phyloP scores from a whole-genome alignment of 768 basidiomycete species.

The Suillus brevipes region DNA sequence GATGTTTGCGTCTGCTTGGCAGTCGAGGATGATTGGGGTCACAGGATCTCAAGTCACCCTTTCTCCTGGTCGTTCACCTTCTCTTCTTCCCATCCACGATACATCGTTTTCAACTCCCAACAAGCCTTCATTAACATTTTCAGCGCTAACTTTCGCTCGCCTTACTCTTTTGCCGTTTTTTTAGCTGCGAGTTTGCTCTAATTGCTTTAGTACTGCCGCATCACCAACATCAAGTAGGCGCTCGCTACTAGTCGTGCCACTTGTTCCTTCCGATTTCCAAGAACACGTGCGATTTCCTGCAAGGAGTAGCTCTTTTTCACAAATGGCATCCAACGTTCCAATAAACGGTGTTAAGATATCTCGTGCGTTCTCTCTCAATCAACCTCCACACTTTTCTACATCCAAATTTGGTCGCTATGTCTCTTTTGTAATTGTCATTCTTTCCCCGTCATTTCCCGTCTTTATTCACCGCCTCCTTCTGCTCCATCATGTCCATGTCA shows the following conservation, averaged over 20 bases:
- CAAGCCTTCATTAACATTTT: slow-evolving; percentile 17
- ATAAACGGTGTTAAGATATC: slow-evolving; percentile 89
- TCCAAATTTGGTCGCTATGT: slow-evolving; percentile 32
- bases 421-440: slow-evolving; percentile 12
- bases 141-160: slow-evolving; percentile 2
- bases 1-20: slow-evolving; percentile 28
- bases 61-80: slow-evolving; percentile 26
- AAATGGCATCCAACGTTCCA: slow-evolving; percentile 75
- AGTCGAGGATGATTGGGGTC: slow-evolving; percentile 26
- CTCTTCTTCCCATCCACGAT: slow-evolving; percentile 11
- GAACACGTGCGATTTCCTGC: slow-evolving; percentile 8
- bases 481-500: slow-evolving; percentile 27
- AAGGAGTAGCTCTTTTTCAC: slow-evolving; percentile 14
- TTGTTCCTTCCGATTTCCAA: slow-evolving; percentile 6
- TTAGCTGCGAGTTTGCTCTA: slow-evolving; percentile 4
- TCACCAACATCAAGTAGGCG: slow-evolving; percentile 14
- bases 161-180: background rate
- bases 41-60: slow-evolving; percentile 31
- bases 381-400: slow-evolving; percentile 17
- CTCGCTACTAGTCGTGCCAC: slow-evolving; percentile 17
- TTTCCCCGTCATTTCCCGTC: slow-evolving; percentile 25
- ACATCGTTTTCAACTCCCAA: slow-evolving; percentile 13
- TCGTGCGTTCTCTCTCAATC: slow-evolving; percentile 51
- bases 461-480: slow-evolving; percentile 39
- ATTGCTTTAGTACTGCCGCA: slow-evolving; percentile 8